Base-by-base conservation (phyloP, 208 protist genomes). In the Wallacemonas sp. region DNA sequence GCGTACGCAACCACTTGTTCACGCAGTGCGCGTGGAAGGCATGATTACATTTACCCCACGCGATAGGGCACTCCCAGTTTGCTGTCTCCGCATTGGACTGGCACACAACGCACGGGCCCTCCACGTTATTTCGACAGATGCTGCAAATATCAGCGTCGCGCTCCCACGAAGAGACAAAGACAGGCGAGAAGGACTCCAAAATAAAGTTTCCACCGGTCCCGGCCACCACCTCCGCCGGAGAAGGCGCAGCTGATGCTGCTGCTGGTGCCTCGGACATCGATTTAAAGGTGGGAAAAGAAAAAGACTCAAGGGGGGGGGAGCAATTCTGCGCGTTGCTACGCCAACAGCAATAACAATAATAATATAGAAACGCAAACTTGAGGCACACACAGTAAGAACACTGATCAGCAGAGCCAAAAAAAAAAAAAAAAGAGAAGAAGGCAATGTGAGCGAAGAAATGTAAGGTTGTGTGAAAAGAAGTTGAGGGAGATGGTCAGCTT, bases 21-120 rank as follows among this genome's bases (percentile, higher is more conserved):
- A 99, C 99, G 77, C 98, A 99, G 85, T 99, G 98, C 56, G 97
- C 95, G 72, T 99, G 98, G 78, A 99, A 99, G 17, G 97, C 97
- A 71, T 99, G 98, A 42, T 97, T 97, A 82, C 98, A 99, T 51
- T 94, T 75, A 26, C 98, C 98, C 98, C 98, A 99, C 15, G 96
- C 95, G 31, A 99, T 94, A 46, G 84, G 95, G 83, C 97, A 99
- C 49, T 92, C 81, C 51, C 45, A 68, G 0, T 63, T 62, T 1
- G 73, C 76, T 15, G 55, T 66, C 56, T 82, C 67, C 0, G 72
- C 69, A 54, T 74, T 97, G 41, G 91, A 90, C 81, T 98, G 97
- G 77, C 97, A 99, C 66, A 97, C 94, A n/a, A 99, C 97, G 72
- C 96, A 99, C 8, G 97, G 83, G 19, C 98, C 97, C 87, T 99